Conservation (phyloP, 805 yeast species). For the Suhomyces canberraensis region DNA sequence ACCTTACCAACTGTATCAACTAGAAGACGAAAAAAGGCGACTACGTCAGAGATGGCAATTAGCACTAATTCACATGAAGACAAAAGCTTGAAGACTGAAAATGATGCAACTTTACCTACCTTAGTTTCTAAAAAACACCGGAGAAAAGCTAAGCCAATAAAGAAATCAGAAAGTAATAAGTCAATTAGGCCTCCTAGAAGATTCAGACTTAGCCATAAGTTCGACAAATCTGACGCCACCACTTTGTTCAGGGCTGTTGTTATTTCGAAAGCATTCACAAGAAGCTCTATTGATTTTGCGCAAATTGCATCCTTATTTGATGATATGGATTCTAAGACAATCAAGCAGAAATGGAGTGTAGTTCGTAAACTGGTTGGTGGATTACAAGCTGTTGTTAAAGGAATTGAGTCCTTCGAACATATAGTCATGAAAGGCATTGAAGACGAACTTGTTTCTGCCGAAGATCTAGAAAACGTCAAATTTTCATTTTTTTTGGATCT, state of each 20-base stretch:
- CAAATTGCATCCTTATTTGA: conserved; percentile 50
- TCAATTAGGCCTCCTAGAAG: conserved; percentile 9
- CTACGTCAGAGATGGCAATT: neutral
- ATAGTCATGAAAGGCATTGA: conserved; percentile 58
- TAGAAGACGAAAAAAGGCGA: conserved; percentile 6
- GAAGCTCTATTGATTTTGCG: conserved; percentile 63
- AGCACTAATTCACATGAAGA: conserved; percentile 1
- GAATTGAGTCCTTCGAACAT: conserved; percentile 65
- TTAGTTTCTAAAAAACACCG: conserved; percentile 13
- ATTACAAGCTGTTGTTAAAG: conserved; percentile 51
- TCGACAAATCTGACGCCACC: conserved; percentile 48
- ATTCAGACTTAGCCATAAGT: conserved; percentile 17
- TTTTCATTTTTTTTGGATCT: conserved; percentile 50
- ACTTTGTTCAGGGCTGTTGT: conserved; percentile 62
- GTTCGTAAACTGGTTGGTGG: conserved; percentile 51
- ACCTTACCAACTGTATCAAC: neutral
- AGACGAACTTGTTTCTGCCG: conserved; percentile 47
- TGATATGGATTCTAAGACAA: conserved; percentile 38
- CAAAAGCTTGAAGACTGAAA: neutral
- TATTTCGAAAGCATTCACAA: conserved; percentile 58
- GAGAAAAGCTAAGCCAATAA: conserved; percentile 13
- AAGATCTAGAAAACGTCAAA: conserved; percentile 51
- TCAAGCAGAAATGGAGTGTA: conserved; percentile 68
- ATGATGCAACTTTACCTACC: conserved; percentile 6
- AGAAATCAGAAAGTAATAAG: conserved; percentile 5